Percentiles rank a stretch among this genome's conserved stretches.
These are phyloP conservation scores for Torulaspora quercuum DNA, from an alignment of 805 yeast species.

Conservation along the genomic window DNA sequence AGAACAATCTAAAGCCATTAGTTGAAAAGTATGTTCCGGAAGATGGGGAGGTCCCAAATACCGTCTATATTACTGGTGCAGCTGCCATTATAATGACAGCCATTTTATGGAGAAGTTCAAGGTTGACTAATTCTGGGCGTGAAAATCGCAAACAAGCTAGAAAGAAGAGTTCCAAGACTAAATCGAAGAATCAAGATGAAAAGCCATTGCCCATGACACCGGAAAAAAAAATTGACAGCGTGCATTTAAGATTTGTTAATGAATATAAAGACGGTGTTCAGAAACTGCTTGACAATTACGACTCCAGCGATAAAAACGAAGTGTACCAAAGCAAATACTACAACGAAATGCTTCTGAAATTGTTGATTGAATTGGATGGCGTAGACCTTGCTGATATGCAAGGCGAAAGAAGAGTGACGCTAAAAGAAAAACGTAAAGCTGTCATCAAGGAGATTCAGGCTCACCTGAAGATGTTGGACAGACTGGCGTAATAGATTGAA, in stretches of 20 bases:
- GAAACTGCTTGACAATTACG: slow-evolving; percentile 21
- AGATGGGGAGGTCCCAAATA: slow-evolving; percentile 2
- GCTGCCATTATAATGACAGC: slow-evolving; percentile 19
- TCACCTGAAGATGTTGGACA: slow-evolving; percentile 54
- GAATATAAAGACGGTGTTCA: slow-evolving; percentile 29
- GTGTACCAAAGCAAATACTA: slow-evolving; percentile 52
- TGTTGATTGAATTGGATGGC: slow-evolving; percentile 63
- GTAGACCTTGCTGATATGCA: slow-evolving; percentile 44
- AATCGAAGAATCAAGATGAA: slow-evolving; percentile 10
- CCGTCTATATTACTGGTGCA: slow-evolving; percentile 17
- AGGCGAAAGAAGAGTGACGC: slow-evolving; percentile 43
- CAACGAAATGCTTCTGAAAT: slow-evolving; percentile 65
- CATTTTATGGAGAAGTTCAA: slow-evolving; percentile 19
- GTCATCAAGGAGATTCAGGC: slow-evolving; percentile 59
- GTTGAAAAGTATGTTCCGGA: slow-evolving; percentile 8
- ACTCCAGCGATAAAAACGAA: slow-evolving; percentile 26
- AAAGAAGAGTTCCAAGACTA: slow-evolving; percentile 12
- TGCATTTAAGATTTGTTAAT: slow-evolving; percentile 24
- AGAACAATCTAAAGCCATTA: slow-evolving; percentile 5
- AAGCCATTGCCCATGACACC: slow-evolving; percentile 24
- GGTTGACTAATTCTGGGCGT: slow-evolving; percentile 5
- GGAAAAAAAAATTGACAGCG: slow-evolving; percentile 30
- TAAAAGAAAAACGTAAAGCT: slow-evolving; percentile 57
- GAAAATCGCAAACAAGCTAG: slow-evolving; percentile 4
- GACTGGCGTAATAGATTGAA: slow-evolving; percentile 18